Evolutionary conservation across 257 asterid genomes (phyloP), one percentile per base, ranked within the genome.

Genomic region (Henckelia pumila): DNA sequence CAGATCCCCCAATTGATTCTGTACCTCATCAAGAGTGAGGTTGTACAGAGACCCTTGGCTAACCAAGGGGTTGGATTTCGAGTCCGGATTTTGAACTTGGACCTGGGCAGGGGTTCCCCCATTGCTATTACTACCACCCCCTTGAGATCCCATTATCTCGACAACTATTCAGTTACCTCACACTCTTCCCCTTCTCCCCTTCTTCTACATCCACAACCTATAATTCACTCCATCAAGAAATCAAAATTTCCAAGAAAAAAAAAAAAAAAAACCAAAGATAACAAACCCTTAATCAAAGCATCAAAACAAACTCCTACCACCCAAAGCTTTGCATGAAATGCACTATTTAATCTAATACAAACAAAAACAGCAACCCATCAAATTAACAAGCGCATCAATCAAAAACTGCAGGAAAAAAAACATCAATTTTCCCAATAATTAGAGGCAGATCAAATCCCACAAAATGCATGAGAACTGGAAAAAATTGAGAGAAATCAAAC

Each of bases 21-120:
- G 94, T 64, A 93, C 96, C 84, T 92, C 96, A 70, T 92, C 98
- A 66, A 92, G 91, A 64, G 98, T 92, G 79, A 92, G 96, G 70
- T 76, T 86, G 76, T 89, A 89, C 37, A 89, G 25, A 10, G 98
- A 92, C 21, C 96, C 95, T 76, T 89, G 88, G 66, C 95, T 70
- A 26, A 78, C 73, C 72, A 89, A 75, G 57, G 74, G 85, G 78
- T 72, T 76, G 5, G 78, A 62, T 52, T 59, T 74, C 40, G 81
- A 76, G 72, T 76, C 91, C 37, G 62, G 88, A 26, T 32, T 71
- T 66, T 68, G 86, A 65, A 44, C 64, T 69, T 70, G 86, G 40
- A 72, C 49, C 63, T 57, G 71, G 66, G 69, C 16, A 56, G 55
- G 78, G 77, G 73, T 73, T 26, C 14, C 67, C 64, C 79, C 84